A percentile compares a stretch with the other conserved stretches of the same genome.
Conservation (phyloP, 768 basidiomycete species). For the Lanmaoa pseudosensibilis region DNA sequence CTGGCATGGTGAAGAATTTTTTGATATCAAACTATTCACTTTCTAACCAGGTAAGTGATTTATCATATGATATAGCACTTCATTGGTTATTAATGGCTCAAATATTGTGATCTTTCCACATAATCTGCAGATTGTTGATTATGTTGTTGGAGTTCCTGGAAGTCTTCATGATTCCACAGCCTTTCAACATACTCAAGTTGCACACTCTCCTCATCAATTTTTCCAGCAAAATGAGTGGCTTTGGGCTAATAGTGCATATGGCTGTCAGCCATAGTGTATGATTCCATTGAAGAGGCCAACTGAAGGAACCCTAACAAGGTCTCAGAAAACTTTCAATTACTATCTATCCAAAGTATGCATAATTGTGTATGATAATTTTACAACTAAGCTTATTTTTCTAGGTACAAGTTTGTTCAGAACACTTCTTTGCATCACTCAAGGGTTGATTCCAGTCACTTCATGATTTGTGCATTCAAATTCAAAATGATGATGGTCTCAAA, state of each 20-base stretch:
- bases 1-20: slow-evolving; percentile 16
- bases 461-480: slow-evolving; percentile 13
- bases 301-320: slow-evolving; percentile 7
- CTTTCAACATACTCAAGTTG: not conserved
- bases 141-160: slow-evolving; percentile 13
- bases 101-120: slow-evolving; percentile 13
- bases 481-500: not conserved
- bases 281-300: slow-evolving; percentile 27
- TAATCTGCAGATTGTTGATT: slow-evolving; percentile 15
- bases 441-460: slow-evolving; percentile 9
- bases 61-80: not conserved
- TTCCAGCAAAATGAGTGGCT: slow-evolving; percentile 13
- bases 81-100: not conserved
- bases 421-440: slow-evolving; percentile 16
- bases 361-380: not conserved
- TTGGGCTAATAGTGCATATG: slow-evolving; percentile 23
- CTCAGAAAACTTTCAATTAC: slow-evolving; percentile 26
- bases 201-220: not conserved
- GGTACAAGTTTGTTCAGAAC: slow-evolving; percentile 5
- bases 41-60: slow-evolving; percentile 9
- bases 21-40: slow-evolving; percentile 14
- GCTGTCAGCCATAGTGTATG: slow-evolving; percentile 22
- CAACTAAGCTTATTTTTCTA: not conserved
- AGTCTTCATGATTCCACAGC: slow-evolving; percentile 13
- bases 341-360: slow-evolving; percentile 21